Evolutionary conservation across 2,329 filamentous ascomycete genomes (phyloP), one percentile per base, ranked within the genome.

Genomic region (Pseudocercospora musae): DNA sequence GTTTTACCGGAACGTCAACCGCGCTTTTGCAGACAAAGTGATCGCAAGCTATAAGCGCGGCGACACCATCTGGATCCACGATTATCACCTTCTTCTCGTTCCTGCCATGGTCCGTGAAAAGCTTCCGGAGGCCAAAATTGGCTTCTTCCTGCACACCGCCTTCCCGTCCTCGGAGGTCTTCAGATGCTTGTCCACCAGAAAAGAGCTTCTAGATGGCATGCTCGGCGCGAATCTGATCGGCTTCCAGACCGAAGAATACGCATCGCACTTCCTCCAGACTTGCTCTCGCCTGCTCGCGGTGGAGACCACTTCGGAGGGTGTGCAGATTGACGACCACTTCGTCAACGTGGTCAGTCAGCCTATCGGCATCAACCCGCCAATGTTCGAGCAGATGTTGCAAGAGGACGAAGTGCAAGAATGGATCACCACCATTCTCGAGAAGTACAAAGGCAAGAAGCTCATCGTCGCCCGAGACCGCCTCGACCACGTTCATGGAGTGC

Each of bases 101-200:
- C 94, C 94, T 2, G 84, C 82, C 52, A 96, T 98, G 91, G 82
- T 98, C 50, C 90, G 94, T 27, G 88, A 96, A 78, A 90, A 93
- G 80, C 82, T 95, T 9, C 93, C 94, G 0, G 92, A 97, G 67
- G 94, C 94, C 15, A 90, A 96, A 78, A 97, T 98, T 70, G 94
- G 94, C 10, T 95, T 98, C 80, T 98, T 97, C 79, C 80, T 98
- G 15, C 94, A 98, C 74, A 92, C 94, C 27, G 92, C 94, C 0
- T 98, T 98, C 76, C 94, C 94, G 0, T 97, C 94, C 0, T 97
- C 94, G 0, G 94, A 98, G 73, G 92, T 98, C 1, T 98, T 98
- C 78, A 87, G 94, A 53, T 98, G 94, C 75, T 80, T 98, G 21
- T 91, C 94, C 2, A 88, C 92, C 10, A 89, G 94, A 62, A 93